A percentile compares a stretch with the other conserved stretches of the same genome.
phyloP scores from a whole-genome alignment of 805 yeast species.

The Ogataea degrootiae region DNA sequence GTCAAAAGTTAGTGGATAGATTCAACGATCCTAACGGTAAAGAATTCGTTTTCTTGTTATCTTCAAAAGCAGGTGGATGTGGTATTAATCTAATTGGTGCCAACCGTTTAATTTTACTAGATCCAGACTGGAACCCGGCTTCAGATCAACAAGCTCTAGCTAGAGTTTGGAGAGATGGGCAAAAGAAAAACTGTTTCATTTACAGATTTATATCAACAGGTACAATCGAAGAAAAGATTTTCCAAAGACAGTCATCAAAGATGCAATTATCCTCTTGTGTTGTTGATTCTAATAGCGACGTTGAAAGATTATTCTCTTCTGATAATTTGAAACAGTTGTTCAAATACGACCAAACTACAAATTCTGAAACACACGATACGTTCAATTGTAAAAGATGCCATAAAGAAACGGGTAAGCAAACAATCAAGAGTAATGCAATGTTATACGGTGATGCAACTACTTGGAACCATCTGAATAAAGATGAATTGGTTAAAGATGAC shows the following conservation, averaged over 20 bases:
- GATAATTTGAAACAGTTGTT: conserved; percentile 77
- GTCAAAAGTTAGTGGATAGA: conserved; percentile 87
- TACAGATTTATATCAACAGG: conserved; percentile 94
- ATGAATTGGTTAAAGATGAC: conserved; percentile 57
- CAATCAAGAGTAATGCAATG: conserved; percentile 72
- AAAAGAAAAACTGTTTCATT: conserved; percentile 92
- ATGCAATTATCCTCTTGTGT: conserved; percentile 91
- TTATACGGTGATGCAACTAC: conserved; percentile 96
- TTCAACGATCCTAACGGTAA: conserved; percentile 87
- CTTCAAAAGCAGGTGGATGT: conserved; percentile 98
- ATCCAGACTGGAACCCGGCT: conserved; percentile 98
- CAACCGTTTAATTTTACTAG: conserved; percentile 79
- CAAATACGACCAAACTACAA: conserved; percentile 57
- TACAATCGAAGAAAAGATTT: conserved; percentile 92
- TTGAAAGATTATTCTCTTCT: conserved; percentile 83
- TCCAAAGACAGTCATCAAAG: conserved; percentile 93
- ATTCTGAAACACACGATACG: conserved; percentile 90
- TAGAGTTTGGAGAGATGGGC: conserved; percentile 99
- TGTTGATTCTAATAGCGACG: conserved; percentile 94
- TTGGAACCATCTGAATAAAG: conserved; percentile 86
- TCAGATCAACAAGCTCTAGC: conserved; percentile 97
- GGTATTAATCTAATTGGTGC: conserved; percentile 98
- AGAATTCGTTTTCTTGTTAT: conserved; percentile 82
- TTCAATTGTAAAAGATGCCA: conserved; percentile 81
- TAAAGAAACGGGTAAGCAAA: conserved; percentile 49